Conservation (phyloP, 345 rosid genomes). For the Populus davidiana region DNA sequence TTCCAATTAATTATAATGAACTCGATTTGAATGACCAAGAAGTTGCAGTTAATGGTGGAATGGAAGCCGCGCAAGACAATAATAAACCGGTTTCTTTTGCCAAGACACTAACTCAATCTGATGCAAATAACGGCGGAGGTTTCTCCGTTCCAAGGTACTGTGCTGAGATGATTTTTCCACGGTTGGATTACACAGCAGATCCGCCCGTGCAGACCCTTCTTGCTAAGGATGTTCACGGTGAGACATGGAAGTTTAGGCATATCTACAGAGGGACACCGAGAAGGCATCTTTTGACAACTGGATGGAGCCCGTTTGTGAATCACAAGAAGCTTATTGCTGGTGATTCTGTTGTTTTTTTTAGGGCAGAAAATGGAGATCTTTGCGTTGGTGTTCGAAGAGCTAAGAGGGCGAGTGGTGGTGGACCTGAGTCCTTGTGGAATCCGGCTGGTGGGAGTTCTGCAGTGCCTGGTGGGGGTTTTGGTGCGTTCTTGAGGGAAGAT, state of each 20-base stretch:
- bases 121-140: constrained; percentile 97
- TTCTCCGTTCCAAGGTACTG: constrained; percentile 97
- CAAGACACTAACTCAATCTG: constrained; percentile 93
- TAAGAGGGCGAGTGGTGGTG: constrained; percentile 46
- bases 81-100: constrained; percentile 80
- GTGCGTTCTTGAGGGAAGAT: constrained; percentile 52
- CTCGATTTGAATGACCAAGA: constrained; percentile 34
- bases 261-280: constrained; percentile 94
- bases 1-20: constrained; percentile 1
- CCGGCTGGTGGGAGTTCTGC: constrained; percentile 41
- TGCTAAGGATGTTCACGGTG: constrained; percentile 90
- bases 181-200: constrained; percentile 75
- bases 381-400: constrained; percentile 91
- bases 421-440: constrained; percentile 47
- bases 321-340: constrained; percentile 98
- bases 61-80: constrained; percentile 6
- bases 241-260: constrained; percentile 92
- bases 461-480: constrained; percentile 48
- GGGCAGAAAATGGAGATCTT: constrained; percentile 85
- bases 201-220: constrained; percentile 96
- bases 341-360: constrained; percentile 83
- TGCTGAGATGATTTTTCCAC: constrained; percentile 91
- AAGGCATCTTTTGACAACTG: constrained; percentile 90
- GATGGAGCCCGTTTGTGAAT: constrained; percentile 97
- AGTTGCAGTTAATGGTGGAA: constrained; percentile 2